Evolutionary conservation across 805 yeast genomes (phyloP).

Genomic region (Blastobotrys robertii): DNA sequence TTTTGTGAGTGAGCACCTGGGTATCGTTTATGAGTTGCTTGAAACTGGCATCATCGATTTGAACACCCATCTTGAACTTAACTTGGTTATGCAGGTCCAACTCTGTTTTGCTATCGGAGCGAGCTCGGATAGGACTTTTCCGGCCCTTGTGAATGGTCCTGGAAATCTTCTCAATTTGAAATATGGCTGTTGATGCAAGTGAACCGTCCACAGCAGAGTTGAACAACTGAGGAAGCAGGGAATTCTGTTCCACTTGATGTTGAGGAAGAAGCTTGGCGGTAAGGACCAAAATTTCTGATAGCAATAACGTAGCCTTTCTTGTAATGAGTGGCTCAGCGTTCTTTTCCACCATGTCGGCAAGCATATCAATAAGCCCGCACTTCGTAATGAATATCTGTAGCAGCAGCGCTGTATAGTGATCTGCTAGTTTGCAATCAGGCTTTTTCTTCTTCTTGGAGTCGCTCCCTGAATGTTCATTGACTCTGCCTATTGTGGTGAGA

Average conservation of each 20-base stretch:
- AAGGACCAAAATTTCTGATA: slow-evolving; percentile 51
- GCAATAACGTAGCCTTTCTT: slow-evolving; percentile 51
- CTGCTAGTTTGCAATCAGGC: slow-evolving; percentile 23
- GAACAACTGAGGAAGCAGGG: slow-evolving; percentile 20
- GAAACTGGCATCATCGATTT: slow-evolving; percentile 57
- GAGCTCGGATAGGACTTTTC: too few relatives aligned
- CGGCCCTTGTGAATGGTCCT: slow-evolving; percentile 16
- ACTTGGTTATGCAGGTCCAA: slow-evolving; percentile 12
- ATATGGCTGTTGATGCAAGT: slow-evolving; percentile 32
- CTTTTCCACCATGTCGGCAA: slow-evolving; percentile 35
- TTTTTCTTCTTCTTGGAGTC: slow-evolving; percentile 15
- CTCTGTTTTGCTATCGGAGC: not conserved
- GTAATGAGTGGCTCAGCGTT: slow-evolving; percentile 37
- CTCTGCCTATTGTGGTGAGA: slow-evolving; percentile 14
- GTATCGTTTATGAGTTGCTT: slow-evolving; percentile 58
- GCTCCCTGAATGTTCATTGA: not conserved
- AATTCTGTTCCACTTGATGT: slow-evolving; percentile 26
- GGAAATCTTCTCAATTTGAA: slow-evolving; percentile 35
- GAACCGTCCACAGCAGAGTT: slow-evolving; percentile 18
- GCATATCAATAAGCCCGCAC: slow-evolving; percentile 42
- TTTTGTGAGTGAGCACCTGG: slow-evolving; percentile 67
- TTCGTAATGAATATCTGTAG: slow-evolving; percentile 43
- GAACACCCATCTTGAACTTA: slow-evolving; percentile 27
- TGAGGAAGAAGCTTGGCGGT: slow-evolving; percentile 47
- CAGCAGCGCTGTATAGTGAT: slow-evolving; percentile 60